Base-by-base conservation (phyloP, 192 early-diverging fungal species). In the Bifiguratus adelaidae region DNA sequence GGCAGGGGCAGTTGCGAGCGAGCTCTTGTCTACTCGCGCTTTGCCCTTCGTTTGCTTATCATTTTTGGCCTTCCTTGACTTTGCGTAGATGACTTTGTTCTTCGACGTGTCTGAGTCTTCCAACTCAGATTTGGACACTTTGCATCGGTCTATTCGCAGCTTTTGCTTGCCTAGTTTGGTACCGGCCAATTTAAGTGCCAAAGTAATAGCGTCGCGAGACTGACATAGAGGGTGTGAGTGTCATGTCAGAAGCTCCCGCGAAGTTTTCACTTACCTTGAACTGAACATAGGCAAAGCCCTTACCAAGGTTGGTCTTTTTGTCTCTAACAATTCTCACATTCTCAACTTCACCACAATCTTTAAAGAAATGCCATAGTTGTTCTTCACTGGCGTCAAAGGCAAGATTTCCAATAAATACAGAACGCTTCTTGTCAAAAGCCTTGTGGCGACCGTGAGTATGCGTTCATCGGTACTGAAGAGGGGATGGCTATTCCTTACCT, bases 281-380 rank as follows among this genome's bases (percentile, higher is more conserved):
- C 60, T 91, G 86, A 29, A 94, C 90, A 63, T 91, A 97, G 0
- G 80, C 93, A 63, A 94, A 85, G 2, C 93, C 93, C 56, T 97
- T 97, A 29, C 93, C 93, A 32, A 94, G 62, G 43, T 89, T 92
- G 20, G 84, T 91, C 47, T 71, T 77, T 18, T 56, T 40, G 57
- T 97, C 93, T 20, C 92, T 81, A 23, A 95, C 74, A 24, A 92
- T 67, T 12, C 91, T 73, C 16, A 95, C 89, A 48, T 86, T 81
- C 54, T 86, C 84, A 47, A 86, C 71, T 7, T 77, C 53, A 6
- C 83, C 81, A 48, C 79, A 84, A 20, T 74, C 63, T 36, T 65
- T 74, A 53, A 89, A 86, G 27, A 81, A 79, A 23, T 55, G 57
- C 78, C 81, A 83, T 33, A 88, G 62, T 27, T 78, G 68, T 45